Evolutionary conservation across 441 rosid genomes (phyloP), one percentile per base, ranked within the genome.

Genomic region (Populus hybrid): DNA sequence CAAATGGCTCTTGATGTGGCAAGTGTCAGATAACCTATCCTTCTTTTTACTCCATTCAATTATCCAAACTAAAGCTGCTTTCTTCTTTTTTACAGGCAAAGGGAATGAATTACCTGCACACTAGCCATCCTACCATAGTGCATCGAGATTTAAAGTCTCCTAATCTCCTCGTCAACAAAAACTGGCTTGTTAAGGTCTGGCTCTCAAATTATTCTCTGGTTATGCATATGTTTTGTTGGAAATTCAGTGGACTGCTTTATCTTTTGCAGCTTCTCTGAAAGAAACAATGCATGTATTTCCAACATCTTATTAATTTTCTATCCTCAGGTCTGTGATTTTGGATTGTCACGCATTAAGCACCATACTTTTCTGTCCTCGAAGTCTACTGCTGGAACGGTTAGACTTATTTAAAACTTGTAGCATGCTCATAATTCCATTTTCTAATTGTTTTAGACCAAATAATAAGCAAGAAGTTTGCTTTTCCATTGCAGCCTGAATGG

Each of bases 1-100:
- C 88, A 88, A 72, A 94, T 96, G 99, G 99, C 99, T 73, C 85
- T 94, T 76, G 98, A 96, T 87, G 98, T 94, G 92, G 99, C 92
- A 92, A 76, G 79, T 46, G 38, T 78, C 79, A 75, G 68, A 77
- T 73, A 32, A 76, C 35, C 11, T 74, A 21, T 14, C 73, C 9
- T 66, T 67, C 61, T 34, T 36, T 72, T 70, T 74, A 18, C 8
- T 53, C 36, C 6, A 26, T 53, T 67, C 32, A 53, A n/a, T 76
- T 67, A 69, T 28, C 40, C 67, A 64, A 40, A 46, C 79, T 50
- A 67, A 78, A 59, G 36, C 73, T 70, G 42, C n/a, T 69, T 69
- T 38, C 19, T 68, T 68, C n/a, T 32, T 34, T 32, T 84, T 77
- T 30, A 67, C 93, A 97, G 99, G 99, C 94, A 50, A 92, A 92